phyloP scores from a whole-genome alignment of 305 asterid species.

The Plantago rigida region DNA sequence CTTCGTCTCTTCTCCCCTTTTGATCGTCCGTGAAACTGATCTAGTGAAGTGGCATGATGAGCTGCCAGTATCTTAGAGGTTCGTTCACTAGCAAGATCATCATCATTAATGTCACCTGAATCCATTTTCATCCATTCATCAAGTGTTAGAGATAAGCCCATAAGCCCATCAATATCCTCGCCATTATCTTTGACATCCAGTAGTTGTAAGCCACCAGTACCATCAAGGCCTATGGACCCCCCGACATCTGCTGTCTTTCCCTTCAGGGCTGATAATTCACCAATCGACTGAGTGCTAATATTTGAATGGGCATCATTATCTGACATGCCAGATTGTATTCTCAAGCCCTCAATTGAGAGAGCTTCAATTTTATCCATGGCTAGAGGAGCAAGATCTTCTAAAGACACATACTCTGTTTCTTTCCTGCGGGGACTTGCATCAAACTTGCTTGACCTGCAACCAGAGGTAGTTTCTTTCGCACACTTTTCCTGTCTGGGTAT shows the following conservation, averaged over 20 bases:
- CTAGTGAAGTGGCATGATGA: slow-evolving; percentile 71
- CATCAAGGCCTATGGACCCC: slow-evolving; percentile 73
- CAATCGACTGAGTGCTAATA: slow-evolving; percentile 54
- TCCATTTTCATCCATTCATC: slow-evolving; percentile 97
- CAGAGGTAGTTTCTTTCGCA: slow-evolving; percentile 28
- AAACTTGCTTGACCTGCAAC: slow-evolving; percentile 33
- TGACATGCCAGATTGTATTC: slow-evolving; percentile 84
- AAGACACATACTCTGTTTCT: slow-evolving; percentile 57
- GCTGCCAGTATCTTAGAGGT: slow-evolving; percentile 82
- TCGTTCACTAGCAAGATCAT: slow-evolving; percentile 55
- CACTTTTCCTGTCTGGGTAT: slow-evolving; percentile 27
- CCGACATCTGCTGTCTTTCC: slow-evolving; percentile 44
- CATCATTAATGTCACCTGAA: slow-evolving; percentile 78
- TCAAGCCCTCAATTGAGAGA: slow-evolving; percentile 83
- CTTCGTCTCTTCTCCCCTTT: slow-evolving; percentile 70
- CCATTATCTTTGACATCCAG: slow-evolving; percentile 66
- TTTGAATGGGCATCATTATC: slow-evolving; percentile 61
- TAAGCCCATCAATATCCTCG: slow-evolving; percentile 72
- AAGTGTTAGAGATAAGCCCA: slow-evolving; percentile 81
- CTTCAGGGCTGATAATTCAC: slow-evolving; percentile 66
- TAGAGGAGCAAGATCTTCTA: slow-evolving; percentile 88
- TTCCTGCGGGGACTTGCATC: slow-evolving; percentile 31
- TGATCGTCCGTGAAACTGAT: slow-evolving; percentile 54
- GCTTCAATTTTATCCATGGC: slow-evolving; percentile 98
- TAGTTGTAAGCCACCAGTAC: slow-evolving; percentile 75